Evolutionary conservation across 2,329 filamentous ascomycete genomes (phyloP), one percentile per base, ranked within the genome.

Genomic region (Venturia nashicola): DNA sequence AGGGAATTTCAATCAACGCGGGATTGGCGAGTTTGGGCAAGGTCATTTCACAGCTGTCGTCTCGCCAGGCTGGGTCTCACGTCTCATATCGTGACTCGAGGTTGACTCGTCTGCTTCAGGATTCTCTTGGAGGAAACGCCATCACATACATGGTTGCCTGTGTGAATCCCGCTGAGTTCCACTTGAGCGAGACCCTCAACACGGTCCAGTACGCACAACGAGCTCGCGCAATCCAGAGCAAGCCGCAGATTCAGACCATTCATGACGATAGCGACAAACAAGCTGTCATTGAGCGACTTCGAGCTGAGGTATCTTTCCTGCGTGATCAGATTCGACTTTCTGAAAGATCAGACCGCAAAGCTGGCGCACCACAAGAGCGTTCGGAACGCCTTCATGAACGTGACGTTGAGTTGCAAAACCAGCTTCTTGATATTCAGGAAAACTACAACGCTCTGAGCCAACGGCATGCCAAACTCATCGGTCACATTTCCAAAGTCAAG

Each of bases 101-200:
- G 73, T 85, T 99, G 69, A 99, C 94, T 12, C 88, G 94, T 65
- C 81, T 99, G 32, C 83, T 99, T 20, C 94, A 99, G 79, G 94
- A 99, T 76, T 99, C 94, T 0, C 82, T 99, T 5, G 94, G 94
- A 65, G 94, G 94, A 5, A 97, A 96, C 73, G 94, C 94, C 43
- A 96, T 97, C 72, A 99, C 94, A 0, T 99, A 97, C 77, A 97
- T 99, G 94, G 94, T 99, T 77, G 94, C 94, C 9, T 99, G 94
- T 76, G 92, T 99, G 39, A 99, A 93, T 0, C 93, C 92, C 0
- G 91, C 93, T 16, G 92, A 97, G 73, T 99, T 99, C 72, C 94
- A 99, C 74, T 80, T 99, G 55, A 97, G 92, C 77, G 94, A 99
- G 77, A 97, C 95, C 0, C 80, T 99, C 65, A 99, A 99, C 74